Evolutionary conservation across 306 rosid species (phyloP).

Genomic region (Ormosia emarginata): DNA sequence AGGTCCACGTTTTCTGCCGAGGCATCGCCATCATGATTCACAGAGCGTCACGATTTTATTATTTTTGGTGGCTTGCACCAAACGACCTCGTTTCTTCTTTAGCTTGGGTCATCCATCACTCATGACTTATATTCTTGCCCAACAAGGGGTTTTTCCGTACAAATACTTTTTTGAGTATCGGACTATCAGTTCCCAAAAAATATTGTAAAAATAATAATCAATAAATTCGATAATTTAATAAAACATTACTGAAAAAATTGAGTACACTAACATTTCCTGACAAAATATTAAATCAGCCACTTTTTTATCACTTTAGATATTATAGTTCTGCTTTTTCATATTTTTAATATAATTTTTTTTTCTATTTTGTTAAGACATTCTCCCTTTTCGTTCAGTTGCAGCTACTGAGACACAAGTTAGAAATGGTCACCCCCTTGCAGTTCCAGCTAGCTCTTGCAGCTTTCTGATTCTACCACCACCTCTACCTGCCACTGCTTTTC

Average conservation of each 20-base stretch:
- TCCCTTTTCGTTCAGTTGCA: constrained; percentile 25
- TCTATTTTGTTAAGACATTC: neutral
- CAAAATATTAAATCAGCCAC: neutral
- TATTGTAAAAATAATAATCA: neutral
- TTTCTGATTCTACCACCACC: constrained; percentile 17
- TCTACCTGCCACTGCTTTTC: constrained; percentile 4
- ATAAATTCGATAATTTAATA: neutral
- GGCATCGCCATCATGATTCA: constrained; percentile 27
- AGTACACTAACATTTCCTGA: neutral
- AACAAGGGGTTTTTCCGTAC: neutral
- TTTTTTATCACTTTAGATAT: neutral
- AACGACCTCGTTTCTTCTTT: constrained; percentile 36
- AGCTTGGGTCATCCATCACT: no score
- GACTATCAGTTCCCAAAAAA: neutral
- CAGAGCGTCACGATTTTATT: neutral
- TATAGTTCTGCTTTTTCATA: neutral
- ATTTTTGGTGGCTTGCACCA: neutral
- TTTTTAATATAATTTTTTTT: neutral
- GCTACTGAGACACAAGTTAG: neutral
- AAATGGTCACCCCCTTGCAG: constrained; percentile 6
- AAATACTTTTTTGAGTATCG: neutral
- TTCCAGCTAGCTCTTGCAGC: constrained; percentile 27
- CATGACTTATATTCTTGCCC: neutral
- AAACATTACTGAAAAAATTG: neutral
- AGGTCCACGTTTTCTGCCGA: constrained; percentile 13